phyloP scores from a whole-genome alignment of 176 grass and related monocot genomes.

The Coix lacrymajobi region DNA sequence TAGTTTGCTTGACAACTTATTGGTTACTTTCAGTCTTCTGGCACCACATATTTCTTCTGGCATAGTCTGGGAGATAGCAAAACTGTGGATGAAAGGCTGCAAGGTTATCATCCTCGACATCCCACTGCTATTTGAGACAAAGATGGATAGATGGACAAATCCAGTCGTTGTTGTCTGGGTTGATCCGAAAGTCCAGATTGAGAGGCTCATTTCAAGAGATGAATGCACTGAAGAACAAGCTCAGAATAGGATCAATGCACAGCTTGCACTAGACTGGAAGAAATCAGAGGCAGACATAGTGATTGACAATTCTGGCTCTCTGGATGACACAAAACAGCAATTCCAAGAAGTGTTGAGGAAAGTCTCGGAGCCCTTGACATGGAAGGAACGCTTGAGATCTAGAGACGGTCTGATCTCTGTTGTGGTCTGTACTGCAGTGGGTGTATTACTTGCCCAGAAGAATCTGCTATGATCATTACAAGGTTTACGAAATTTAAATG shows the following conservation, averaged over 20 bases:
- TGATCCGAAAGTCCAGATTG: conserved; percentile 56
- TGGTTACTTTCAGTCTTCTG: conserved; percentile 51
- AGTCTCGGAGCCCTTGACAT: conserved; percentile 51
- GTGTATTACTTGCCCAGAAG: conserved; percentile 58
- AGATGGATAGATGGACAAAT: conserved; percentile 70
- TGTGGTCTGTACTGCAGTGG: conserved; percentile 39
- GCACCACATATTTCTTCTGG: conserved; percentile 75
- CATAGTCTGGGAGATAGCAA: conserved; percentile 74
- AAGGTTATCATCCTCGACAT: conserved; percentile 75
- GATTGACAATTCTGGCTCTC: conserved; percentile 62
- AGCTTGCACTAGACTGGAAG: conserved; percentile 69
- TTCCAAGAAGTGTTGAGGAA: conserved; percentile 52
- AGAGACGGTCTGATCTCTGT: conserved; percentile 66
- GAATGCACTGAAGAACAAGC: conserved; percentile 66
- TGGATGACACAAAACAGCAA: conserved; percentile 61
- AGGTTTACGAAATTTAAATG: neutral
- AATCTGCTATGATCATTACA: conserved; percentile 40
- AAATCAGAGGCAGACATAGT: conserved; percentile 70
- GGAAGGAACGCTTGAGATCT: conserved; percentile 61
- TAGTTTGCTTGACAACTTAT: neutral
- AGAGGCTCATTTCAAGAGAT: conserved; percentile 78
- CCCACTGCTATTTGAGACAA: conserved; percentile 79
- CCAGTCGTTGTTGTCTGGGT: conserved; percentile 88
- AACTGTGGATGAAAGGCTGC: conserved; percentile 78
- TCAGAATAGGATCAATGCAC: conserved; percentile 56